These are phyloP conservation scores for Leccinellum luteum DNA, from an alignment of 768 basidiomycete genomes.

Conservation along the genomic window DNA sequence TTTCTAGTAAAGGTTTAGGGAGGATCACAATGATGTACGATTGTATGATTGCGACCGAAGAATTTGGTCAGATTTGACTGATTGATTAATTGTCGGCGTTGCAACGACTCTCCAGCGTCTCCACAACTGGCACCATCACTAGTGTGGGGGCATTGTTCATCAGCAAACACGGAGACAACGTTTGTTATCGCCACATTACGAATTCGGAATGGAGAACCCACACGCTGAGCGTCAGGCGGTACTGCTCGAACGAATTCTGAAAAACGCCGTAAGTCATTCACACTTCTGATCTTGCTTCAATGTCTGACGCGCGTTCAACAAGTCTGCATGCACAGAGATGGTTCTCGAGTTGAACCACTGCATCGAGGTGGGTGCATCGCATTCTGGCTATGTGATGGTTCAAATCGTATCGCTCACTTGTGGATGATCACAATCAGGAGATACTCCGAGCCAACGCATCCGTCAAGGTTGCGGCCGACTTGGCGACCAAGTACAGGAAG, in stretches of 20 bases:
- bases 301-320: conserved; percentile 27
- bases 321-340: conserved; percentile 91
- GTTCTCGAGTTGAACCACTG: conserved; percentile 87
- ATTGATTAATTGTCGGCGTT: conserved; percentile 1
- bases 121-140: background rate
- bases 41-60: background rate
- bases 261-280: conserved; percentile 67
- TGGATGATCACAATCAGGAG: conserved; percentile 46
- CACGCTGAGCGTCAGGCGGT: conserved; percentile 92
- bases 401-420: background rate
- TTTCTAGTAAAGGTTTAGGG: conserved; percentile 14
- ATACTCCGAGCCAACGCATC: conserved; percentile 75
- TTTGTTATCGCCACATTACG: conserved; percentile 5
- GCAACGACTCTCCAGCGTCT: background rate
- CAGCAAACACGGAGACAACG: background rate
- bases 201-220: conserved; percentile 80
- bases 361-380: conserved; percentile 57
- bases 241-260: conserved; percentile 84
- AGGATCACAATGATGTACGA: conserved; percentile 12
- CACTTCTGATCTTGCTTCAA: background rate
- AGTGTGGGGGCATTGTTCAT: background rate
- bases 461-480: conserved; percentile 77
- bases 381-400: background rate
- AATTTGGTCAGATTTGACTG: background rate
- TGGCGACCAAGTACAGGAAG: conserved; percentile 84